A percentile compares a stretch with the other conserved stretches of the same genome.
Evolutionary conservation across 2,329 filamentous ascomycete genomes (phyloP).

Genomic region (Colletotrichum sp.): DNA sequence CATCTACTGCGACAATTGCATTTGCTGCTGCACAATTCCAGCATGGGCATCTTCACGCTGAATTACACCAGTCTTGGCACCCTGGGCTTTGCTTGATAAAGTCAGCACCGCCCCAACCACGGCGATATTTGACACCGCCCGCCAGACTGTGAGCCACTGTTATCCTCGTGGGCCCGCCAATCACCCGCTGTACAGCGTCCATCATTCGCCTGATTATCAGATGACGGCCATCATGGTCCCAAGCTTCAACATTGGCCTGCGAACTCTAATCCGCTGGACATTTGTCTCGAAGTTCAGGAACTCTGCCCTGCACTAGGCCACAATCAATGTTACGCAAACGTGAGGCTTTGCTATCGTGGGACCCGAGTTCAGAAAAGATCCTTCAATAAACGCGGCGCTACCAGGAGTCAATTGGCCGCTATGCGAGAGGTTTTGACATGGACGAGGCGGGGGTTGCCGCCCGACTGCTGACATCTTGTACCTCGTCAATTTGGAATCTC

Average conservation of each 20-base stretch:
- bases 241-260: background rate
- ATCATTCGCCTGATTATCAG: background rate
- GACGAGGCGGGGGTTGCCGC: background rate
- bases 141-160: background rate
- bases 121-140: background rate
- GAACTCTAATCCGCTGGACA: background rate
- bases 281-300: background rate
- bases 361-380: background rate
- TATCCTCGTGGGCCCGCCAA: background rate
- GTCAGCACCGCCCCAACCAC: background rate
- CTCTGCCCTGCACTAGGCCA: background rate
- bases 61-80: background rate
- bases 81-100: background rate
- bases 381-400: background rate
- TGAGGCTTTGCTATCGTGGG: background rate
- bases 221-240: background rate
- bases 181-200: background rate
- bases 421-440: background rate
- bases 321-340: background rate
- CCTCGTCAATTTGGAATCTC: background rate
- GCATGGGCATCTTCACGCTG: background rate
- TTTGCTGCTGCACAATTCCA: background rate
- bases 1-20: background rate
- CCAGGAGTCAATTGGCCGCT: background rate
- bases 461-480: background rate